Evolutionary conservation across 192 early-diverging fungal species (phyloP), one percentile per base, ranked within the genome.

Genomic region (Rhizophagus sp.): DNA sequence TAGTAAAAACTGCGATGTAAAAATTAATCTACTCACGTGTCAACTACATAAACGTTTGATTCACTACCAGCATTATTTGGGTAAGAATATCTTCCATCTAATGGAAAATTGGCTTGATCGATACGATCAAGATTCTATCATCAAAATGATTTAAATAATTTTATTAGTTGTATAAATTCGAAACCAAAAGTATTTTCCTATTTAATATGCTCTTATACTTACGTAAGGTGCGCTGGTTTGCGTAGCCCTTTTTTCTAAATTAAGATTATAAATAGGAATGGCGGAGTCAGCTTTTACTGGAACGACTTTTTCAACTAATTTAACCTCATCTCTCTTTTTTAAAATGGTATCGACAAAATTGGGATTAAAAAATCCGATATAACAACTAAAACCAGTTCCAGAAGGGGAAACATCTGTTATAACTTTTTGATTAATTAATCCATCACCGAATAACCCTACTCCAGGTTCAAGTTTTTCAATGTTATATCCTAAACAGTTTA

Each of bases 31-130:
- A 90, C 85, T 61, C 86, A 87, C 44, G 91, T 93, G 72, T 94
- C 93, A 75, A 94, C 82, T 3, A 94, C 84, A 79, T 91, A 94
- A 79, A 85, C 88, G 49, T 85, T 86, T 30, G 92, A 83, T 62
- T 86, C 88, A 41, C 78, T 24, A 52, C 93, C 93, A 22, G 90
- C 92, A 8, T 84, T 70, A 77, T 81, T 86, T 7, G 89, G 91
- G 81, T 92, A 95, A 30, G 63, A 39, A 77, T 86, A 90, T 17
- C 81, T 79, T 10, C 82, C 83, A 27, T 75, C n/a, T 12, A 89
- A 75, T 22, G 92, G 91, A 22, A 90, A 83, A 44, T 80, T 73
- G 19, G 79, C 63, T 79, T 88, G 83, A 89, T 88, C 92, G 67
- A 97, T 91, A 76, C 95, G 94, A 64, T 93, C 89, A 47, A 98